Percentiles rank a stretch among this genome's conserved stretches.
phyloP scores from a whole-genome alignment of 1,284 basidiomycete species.

The Naganishia liquefaciens region DNA sequence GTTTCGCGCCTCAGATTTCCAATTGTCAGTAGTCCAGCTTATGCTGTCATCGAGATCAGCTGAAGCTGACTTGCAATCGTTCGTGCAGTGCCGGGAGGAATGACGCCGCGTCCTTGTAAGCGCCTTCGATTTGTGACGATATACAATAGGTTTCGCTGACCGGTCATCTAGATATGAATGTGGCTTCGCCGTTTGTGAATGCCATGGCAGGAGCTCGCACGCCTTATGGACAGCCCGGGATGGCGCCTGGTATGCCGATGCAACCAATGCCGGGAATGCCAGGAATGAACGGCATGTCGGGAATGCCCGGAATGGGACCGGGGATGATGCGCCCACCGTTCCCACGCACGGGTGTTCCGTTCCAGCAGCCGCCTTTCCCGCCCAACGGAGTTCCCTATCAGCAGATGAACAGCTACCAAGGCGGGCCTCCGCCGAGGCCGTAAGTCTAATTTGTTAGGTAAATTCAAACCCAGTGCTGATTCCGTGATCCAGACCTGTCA shows the following conservation, averaged over 20 bases:
- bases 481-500: constrained; percentile 1
- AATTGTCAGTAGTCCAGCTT: neutral
- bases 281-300: neutral
- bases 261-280: constrained; percentile 4
- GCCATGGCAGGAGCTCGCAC: constrained; percentile 10
- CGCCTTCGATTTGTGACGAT: neutral
- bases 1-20: constrained; percentile 12
- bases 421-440: constrained; percentile 15
- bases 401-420: constrained; percentile 8
- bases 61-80: neutral
- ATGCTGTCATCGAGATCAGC: neutral
- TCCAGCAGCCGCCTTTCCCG: constrained; percentile 20
- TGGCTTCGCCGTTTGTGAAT: constrained; percentile 19
- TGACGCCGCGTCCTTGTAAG: constrained; percentile 26
- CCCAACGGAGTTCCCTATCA: constrained; percentile 15
- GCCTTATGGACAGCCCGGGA: constrained; percentile 19
- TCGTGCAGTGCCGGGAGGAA: constrained; percentile 12
- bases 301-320: neutral
- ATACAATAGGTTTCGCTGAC: neutral
- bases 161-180: constrained; percentile 5
- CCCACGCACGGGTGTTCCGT: constrained; percentile 12
- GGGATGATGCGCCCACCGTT: constrained; percentile 15
- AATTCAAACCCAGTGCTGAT: neutral
- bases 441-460: neutral
- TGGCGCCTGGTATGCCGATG: constrained; percentile 4